Base-by-base conservation (phyloP, 176 grass and related monocot species). In the Cenchrus fungigraminus region DNA sequence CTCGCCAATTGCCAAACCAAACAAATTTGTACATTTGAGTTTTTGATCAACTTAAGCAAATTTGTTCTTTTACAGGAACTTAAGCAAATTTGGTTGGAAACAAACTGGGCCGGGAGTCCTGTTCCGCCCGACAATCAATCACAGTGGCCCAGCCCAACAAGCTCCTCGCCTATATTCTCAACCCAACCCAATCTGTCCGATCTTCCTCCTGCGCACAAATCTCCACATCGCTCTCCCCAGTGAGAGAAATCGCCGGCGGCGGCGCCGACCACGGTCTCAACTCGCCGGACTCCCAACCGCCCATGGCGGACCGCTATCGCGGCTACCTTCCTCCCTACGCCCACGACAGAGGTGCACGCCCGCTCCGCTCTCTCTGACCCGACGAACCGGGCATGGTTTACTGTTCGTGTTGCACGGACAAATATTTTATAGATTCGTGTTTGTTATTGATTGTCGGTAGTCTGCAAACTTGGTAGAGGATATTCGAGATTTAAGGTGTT, bases 261-360 rank as follows among this genome's bases (percentile, higher is more conserved):
- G 46, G 45, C 81, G 74, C 65, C 80, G 13, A 14, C 58, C 65
- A 12, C 55, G 57, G 5, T 29, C 72, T 16, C 40, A 43, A 19
- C 43, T 5, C 22, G 15, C 6, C 17, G 17, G n/a, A 9, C 6
- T 52, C 59, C 16, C 9, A 2, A 59, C 19, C 32, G 12, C 29
- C 45, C 22, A 94, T 94, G 86, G 86, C 56, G 12, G 83, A 94
- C 60, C 79, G 79, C 59, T 90, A 93, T 44, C 67, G 88, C 79
- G 19, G 77, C 9, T 88, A 88, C 71, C 9, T 2, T 68, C 20
- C 79, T 46, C 40, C 68, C 40, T 60, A 68, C 67, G 72, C 91
- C 12, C 12, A 61, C 79, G 88, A 65, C 31, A 88, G 78, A 88
- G 88, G 88, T 90, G 85, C 17, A 12, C 22, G 3, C 9, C 47